Conservation (phyloP, 2,329 filamentous ascomycete species). For the Sordariomycetes sp. region DNA sequence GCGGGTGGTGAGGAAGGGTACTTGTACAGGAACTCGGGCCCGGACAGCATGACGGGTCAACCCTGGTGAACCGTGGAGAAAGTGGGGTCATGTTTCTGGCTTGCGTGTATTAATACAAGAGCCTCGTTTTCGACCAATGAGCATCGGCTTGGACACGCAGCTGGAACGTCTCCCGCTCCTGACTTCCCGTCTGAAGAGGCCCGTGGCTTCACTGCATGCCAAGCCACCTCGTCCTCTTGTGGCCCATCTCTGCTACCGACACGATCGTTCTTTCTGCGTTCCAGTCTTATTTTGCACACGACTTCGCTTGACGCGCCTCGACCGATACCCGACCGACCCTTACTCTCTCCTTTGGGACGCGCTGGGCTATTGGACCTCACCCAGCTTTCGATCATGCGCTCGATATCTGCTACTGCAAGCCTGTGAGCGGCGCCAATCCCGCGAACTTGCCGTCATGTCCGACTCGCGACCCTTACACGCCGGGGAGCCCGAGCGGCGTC, state of each 20-base stretch:
- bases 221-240: not conserved
- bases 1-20: not conserved
- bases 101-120: not conserved
- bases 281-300: not conserved
- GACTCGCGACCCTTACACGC: not conserved
- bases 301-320: not conserved
- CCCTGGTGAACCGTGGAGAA: not conserved
- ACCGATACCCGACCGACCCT: not conserved
- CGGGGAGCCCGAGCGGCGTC: slow-evolving; percentile 1
- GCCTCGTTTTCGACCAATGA: not conserved
- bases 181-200: not conserved
- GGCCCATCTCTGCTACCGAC: not conserved
- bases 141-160: not conserved
- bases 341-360: not conserved
- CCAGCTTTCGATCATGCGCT: not conserved
- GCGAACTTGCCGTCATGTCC: not conserved
- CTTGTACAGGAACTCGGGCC: not conserved
- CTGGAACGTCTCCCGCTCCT: not conserved
- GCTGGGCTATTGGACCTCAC: not conserved
- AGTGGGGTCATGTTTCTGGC: not conserved
- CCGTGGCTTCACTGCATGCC: not conserved
- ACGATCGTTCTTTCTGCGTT: not conserved
- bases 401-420: not conserved
- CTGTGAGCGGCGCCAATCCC: not conserved
- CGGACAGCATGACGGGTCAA: not conserved